Percentiles rank a stretch among this genome's conserved stretches.
Conservation (phyloP, 1,139 yeast species). For the Zygosaccharomyces sapae region DNA sequence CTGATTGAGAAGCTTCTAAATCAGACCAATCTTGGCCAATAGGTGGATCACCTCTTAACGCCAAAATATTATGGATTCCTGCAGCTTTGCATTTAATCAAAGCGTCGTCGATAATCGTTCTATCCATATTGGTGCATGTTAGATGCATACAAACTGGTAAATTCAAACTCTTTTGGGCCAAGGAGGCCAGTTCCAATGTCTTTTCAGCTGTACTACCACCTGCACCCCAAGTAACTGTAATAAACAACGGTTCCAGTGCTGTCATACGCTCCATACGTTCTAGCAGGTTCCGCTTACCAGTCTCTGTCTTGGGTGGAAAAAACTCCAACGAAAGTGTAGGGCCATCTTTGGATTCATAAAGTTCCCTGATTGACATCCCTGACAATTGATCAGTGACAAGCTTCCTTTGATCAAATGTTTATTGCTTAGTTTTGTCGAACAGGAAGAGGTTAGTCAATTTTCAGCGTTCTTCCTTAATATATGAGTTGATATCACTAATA, state of each 20-base stretch:
- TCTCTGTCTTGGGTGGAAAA: conserved; percentile 93
- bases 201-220: conserved; percentile 92
- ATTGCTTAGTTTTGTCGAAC: too few species aligned
- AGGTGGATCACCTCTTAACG: conserved; percentile 96
- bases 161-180: conserved; percentile 71
- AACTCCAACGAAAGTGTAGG: conserved; percentile 85
- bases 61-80: conserved; percentile 84
- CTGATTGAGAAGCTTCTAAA: conserved; percentile 35
- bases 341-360: conserved; percentile 46
- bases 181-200: conserved; percentile 75
- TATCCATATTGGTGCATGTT: conserved; percentile 92
- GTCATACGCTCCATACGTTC: conserved; percentile 84
- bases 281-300: conserved; percentile 76
- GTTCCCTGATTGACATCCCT: conserved; percentile 48
- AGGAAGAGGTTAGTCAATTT: background rate
- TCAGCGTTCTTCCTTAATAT: background rate
- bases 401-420: too few species aligned
- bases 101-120: conserved; percentile 71
- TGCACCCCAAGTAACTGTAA: conserved; percentile 98
- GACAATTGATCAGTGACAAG: background rate
- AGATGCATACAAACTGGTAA: conserved; percentile 88
- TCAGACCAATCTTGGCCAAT: conserved; percentile 48
- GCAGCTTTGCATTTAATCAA: conserved; percentile 62
- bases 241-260: conserved; percentile 79
- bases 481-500: background rate